These are phyloP conservation scores for Adansonia digitata DNA, from an alignment of 345 rosid genomes.

Conservation along the genomic window DNA sequence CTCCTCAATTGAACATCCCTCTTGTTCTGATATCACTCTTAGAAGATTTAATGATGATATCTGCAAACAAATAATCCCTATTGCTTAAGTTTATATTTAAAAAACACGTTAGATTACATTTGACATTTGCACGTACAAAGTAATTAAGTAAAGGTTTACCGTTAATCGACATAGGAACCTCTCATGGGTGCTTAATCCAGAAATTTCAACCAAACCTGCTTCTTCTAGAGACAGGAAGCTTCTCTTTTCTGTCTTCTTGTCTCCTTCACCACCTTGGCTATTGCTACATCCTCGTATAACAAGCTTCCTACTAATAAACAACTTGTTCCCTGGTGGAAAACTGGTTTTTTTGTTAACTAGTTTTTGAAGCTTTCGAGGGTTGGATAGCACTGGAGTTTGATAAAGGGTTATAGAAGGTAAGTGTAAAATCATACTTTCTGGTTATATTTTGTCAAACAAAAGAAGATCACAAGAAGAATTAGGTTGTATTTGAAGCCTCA, in stretches of 20 bases:
- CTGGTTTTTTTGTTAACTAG: background rate
- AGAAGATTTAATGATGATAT: slow-evolving; percentile 80
- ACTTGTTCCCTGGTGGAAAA: slow-evolving; percentile 10
- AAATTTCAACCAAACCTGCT: slow-evolving; percentile 82
- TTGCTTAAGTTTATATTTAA: background rate
- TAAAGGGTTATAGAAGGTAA: slow-evolving; percentile 15
- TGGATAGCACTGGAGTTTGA: slow-evolving; percentile 20
- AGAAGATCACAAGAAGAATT: background rate
- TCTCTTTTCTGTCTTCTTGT: slow-evolving; percentile 35
- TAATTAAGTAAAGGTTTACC: slow-evolving; percentile 28
- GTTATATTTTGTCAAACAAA: background rate
- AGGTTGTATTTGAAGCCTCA: background rate
- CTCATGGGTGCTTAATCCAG: slow-evolving; percentile 77
- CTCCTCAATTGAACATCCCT: slow-evolving; percentile 77
- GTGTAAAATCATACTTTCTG: slow-evolving; percentile 23
- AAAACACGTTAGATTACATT: background rate
- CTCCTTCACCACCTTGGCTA: slow-evolving; percentile 32
- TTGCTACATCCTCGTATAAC: slow-evolving; percentile 26
- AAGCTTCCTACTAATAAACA: slow-evolving; percentile 9
- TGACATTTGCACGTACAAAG: background rate
- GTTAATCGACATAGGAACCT: slow-evolving; percentile 80
- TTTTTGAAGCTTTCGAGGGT: slow-evolving; percentile 9
- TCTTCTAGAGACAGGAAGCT: slow-evolving; percentile 73
- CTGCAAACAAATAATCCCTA: slow-evolving; percentile 25
- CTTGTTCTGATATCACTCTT: slow-evolving; percentile 76